Evolutionary conservation across 202 grass and related monocot genomes (phyloP).

Genomic region (Setaria italica): DNA sequence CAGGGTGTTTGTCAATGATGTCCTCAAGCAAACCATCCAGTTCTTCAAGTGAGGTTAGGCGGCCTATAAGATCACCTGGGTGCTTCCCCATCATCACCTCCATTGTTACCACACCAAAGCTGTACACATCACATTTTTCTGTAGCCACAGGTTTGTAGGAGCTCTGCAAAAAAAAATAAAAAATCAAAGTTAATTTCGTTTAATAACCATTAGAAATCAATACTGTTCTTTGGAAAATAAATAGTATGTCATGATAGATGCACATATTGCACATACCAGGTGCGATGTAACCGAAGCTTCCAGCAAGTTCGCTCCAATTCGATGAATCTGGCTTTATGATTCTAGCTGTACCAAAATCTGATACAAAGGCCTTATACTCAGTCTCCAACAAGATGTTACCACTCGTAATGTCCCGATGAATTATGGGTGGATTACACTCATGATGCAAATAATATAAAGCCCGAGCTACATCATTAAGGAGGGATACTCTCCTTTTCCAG

Average conservation of each 20-base stretch:
- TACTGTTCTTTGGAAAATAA: too few species aligned
- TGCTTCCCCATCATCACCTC: not conserved
- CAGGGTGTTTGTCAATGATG: not conserved
- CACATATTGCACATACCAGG: not conserved
- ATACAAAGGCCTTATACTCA: constrained; percentile 3
- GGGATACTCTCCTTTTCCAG: constrained; percentile 14
- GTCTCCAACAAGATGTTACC: not conserved
- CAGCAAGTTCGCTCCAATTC: not conserved
- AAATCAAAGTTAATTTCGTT: too few species aligned
- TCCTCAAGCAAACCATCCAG: not conserved
- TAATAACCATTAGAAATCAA: too few species aligned
- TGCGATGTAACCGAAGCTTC: not conserved
- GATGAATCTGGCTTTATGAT: too few species aligned
- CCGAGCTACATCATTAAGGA: not conserved
- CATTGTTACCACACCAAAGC: not conserved
- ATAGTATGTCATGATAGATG: not conserved
- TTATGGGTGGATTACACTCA: not conserved
- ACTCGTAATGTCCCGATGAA: not conserved
- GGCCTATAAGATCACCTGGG: not conserved
- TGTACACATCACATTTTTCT: not conserved
- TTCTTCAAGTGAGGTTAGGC: not conserved
- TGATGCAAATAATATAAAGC: not conserved
- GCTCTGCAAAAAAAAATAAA: too few species aligned
- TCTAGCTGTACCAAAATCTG: constrained; percentile 36
- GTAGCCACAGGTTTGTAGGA: not conserved